phyloP scores from a whole-genome alignment of 2,329 filamentous ascomycete genomes.

The Teratosphaeria destructans region DNA sequence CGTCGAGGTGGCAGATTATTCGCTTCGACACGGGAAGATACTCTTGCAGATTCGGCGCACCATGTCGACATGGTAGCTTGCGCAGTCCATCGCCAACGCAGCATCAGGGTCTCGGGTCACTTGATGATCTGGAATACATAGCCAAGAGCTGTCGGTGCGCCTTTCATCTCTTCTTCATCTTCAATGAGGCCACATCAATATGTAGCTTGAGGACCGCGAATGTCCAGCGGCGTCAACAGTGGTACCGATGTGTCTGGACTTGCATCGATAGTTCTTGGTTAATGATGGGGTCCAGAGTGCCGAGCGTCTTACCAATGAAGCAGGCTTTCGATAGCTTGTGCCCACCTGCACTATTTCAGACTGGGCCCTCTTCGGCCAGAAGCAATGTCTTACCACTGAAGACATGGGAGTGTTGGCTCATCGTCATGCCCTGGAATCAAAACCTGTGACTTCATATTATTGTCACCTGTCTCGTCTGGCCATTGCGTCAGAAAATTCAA shows the following conservation, averaged over 20 bases:
- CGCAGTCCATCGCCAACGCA: background rate
- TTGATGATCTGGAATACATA: background rate
- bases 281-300: background rate
- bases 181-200: background rate
- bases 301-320: background rate
- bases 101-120: background rate
- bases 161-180: background rate
- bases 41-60: background rate
- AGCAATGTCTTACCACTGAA: background rate
- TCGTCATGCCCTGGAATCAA: background rate
- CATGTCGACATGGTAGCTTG: background rate
- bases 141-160: background rate
- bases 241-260: background rate
- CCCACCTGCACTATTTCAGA: background rate
- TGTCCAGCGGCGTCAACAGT: background rate
- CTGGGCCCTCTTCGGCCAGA: background rate
- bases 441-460: background rate
- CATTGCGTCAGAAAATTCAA: background rate
- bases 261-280: background rate
- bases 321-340: background rate
- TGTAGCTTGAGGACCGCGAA: background rate
- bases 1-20: no score
- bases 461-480: background rate
- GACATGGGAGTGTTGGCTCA: background rate
- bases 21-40: no score